Evolutionary conservation across 179 eudicot genomes (phyloP).

Genomic region (Carnegiea gigantea): DNA sequence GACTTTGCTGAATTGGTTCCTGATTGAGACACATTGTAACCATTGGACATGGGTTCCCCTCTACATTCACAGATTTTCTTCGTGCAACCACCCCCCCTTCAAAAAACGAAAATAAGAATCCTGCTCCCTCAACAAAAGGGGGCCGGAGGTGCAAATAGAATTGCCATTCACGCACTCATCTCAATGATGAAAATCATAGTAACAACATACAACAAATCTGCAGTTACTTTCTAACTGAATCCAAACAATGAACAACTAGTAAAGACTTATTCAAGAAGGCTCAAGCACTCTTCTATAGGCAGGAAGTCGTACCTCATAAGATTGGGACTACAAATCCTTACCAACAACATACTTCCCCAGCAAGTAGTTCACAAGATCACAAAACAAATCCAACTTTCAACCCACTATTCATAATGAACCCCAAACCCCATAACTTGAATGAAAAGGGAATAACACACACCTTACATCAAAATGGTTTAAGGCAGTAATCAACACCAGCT

Average conservation of each 20-base stretch:
- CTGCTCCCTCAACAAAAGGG: too few relatives aligned
- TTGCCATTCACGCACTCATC: too few relatives aligned
- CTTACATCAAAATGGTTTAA: not conserved
- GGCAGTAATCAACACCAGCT: constrained; percentile 1
- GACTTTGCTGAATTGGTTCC: too few relatives aligned
- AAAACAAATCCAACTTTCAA: not conserved
- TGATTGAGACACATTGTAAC: too few relatives aligned
- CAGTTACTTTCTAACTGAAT: not conserved
- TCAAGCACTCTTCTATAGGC: not conserved
- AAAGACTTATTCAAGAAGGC: not conserved
- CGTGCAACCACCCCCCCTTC: too few relatives aligned
- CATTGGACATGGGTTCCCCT: too few relatives aligned
- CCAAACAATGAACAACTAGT: not conserved
- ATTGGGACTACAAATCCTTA: not conserved
- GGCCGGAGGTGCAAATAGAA: too few relatives aligned
- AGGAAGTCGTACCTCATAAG: not conserved
- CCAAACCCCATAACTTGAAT: not conserved
- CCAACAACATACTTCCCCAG: not conserved
- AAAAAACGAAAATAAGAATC: too few relatives aligned
- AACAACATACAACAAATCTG: too few relatives aligned
- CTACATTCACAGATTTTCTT: too few relatives aligned
- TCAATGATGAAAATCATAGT: too few relatives aligned
- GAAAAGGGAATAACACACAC: not conserved
- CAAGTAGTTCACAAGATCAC: not conserved
- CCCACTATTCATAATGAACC: not conserved